Base-by-base conservation (phyloP, 2,329 filamentous ascomycete genomes). In the Colletotrichum horii region DNA sequence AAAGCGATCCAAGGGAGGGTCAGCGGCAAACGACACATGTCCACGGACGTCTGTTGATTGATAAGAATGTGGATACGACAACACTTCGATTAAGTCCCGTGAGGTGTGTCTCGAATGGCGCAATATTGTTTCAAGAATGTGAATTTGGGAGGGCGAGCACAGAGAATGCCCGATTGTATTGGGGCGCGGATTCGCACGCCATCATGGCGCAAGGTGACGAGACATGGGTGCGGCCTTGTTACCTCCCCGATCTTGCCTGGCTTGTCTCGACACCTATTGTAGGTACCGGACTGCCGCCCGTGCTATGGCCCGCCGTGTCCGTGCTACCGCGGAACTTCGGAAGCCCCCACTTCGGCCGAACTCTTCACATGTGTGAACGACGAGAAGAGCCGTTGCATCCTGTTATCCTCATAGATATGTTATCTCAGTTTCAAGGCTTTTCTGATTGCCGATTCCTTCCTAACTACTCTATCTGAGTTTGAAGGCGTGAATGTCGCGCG, bases 181-280 rank as follows among this genome's bases (percentile, higher is more conserved):
- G 66, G 15, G 15, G 36, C 19, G 32, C 69, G 43, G 38, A 26
- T 68, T 67, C 70, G 73, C 73, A 73, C 73, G 73, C 73, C 69
- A 75, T 75, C 56, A 73, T 73, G 64, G 69, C 55, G 73, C 69
- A 72, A 73, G 24, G 30, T 75, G 55, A 73, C 70, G 67, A 70
- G 68, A 70, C 19, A 55, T 24, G 58, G 48, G 66, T 48, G 24
- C 26, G 26, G 32, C 32, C n/a, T 64, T 19, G 30, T 34, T 38
- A 55, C 28, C 36, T 36, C 26, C 43, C 16, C 19, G 43, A n/a
- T 19, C 15, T 65, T 65, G 62, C 15, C 62, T 32, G 58, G 26
- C 43, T n/a, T 48, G 43, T 48, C 1, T 48, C 43, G 43, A 48
- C 43, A 48, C n/a, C 43, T 48, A 11, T 48, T 48, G 43, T 48